Base-by-base conservation (phyloP, 2,329 filamentous ascomycete genomes). In the Trichoderma gracile region DNA sequence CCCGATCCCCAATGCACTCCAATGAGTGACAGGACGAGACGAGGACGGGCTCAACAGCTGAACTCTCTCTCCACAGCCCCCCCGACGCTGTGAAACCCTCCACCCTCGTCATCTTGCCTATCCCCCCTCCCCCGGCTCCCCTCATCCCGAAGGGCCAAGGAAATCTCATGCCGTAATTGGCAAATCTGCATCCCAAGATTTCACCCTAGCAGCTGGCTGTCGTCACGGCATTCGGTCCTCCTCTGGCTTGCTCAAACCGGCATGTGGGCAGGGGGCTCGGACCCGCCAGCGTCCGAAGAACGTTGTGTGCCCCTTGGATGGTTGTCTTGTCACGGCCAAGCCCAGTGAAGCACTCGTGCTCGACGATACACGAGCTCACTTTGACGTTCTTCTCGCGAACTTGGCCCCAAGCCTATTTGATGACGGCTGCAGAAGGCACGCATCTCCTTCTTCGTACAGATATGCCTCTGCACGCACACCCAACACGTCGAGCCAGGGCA, bases 71-170 rank as follows among this genome's bases (percentile, higher is more conserved):
- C 46, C 23, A 40, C 57, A 42, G 57, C 38, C 57, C 57, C 46
- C n/a, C 57, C 57, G 23, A 52, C 25, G 57, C 25, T 12, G 57
- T 60, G 46, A 43, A 52, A 52, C 57, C 23, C 33, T 42, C 57
- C 33, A 49, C 45, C n/a, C 25, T 40, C 38, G 23, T 52, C 38
- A 42, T 43, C 33, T 19, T 60, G 17, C 5, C 23, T 23, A 9
- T 21, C 38, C 23, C 17, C 33, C 45, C 56, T 15, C n/a, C n/a
- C 21, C 33, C 33, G 33, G 38, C 38, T 33, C 43, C 17, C 19
- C 50, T n/a, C 30, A 38, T 52, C 43, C 42, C n/a, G 19, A 40
- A 33, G 23, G 46, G 6, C 38, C 38, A 30, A 21, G 30, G 23
- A 33, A 43, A 33, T 33, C 15, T 4, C 12, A 38, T 38, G 33